These are phyloP conservation scores for Verruconis gallopava DNA, from an alignment of 2,329 filamentous ascomycete species.

Conservation along the genomic window DNA sequence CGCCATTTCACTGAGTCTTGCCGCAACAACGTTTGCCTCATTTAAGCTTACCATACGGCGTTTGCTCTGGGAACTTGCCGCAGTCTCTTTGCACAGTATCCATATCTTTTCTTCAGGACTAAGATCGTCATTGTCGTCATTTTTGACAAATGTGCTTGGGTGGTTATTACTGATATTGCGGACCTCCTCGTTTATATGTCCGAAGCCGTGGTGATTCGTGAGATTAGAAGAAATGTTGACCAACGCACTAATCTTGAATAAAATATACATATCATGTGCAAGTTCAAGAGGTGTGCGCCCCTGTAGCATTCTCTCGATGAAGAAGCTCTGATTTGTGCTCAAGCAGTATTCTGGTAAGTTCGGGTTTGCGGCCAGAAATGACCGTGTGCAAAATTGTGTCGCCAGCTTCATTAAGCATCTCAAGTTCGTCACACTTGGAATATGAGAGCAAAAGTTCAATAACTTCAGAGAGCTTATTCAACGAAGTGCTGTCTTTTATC, in stretches of 20 bases:
- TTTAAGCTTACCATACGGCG: constrained; percentile 42
- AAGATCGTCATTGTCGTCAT: constrained; percentile 4
- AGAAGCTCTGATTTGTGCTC: constrained; percentile 46
- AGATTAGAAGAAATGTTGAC: constrained; percentile 15
- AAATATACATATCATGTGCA: constrained; percentile 44
- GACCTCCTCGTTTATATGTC: not conserved
- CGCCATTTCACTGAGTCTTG: constrained; percentile 7
- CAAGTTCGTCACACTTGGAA: constrained; percentile 35
- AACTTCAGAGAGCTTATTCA: no score
- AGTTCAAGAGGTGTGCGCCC: constrained; percentile 60
- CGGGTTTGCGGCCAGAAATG: constrained; percentile 27
- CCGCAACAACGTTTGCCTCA: constrained; percentile 48
- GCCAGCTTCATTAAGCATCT: constrained; percentile 49
- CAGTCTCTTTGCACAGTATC: constrained; percentile 24
- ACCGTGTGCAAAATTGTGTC: constrained; percentile 52
- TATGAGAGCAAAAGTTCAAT: constrained; percentile 40
- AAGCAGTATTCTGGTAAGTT: constrained; percentile 37
- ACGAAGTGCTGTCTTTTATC: not conserved
- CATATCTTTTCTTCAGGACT: constrained; percentile 18
- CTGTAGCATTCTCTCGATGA: constrained; percentile 62
- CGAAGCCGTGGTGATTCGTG: constrained; percentile 8
- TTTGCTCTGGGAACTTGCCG: constrained; percentile 25
- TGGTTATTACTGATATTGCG: constrained; percentile 1
- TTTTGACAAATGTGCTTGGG: constrained; percentile 15
- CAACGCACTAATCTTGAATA: constrained; percentile 21